These are phyloP conservation scores for Trifolium subterraneum DNA, from an alignment of 306 rosid genomes.

Conservation along the genomic window DNA sequence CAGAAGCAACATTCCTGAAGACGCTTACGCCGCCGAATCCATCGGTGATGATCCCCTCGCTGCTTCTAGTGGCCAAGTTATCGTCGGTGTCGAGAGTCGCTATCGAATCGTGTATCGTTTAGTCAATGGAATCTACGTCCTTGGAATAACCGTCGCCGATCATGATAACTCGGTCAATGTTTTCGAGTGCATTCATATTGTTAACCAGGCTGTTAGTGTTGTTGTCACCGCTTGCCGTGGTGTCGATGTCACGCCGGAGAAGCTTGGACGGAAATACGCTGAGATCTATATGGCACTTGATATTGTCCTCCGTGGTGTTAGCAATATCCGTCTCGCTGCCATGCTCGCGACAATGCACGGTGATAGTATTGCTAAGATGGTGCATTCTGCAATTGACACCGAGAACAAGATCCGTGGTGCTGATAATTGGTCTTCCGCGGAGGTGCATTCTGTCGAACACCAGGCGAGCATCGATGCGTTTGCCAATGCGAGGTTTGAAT, in stretches of 20 bases:
- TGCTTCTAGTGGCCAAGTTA: slow-evolving; percentile 90
- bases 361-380: slow-evolving; percentile 95
- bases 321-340: slow-evolving; percentile 90
- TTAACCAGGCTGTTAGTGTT: slow-evolving; percentile 92
- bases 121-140: slow-evolving; percentile 90
- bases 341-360: slow-evolving; percentile 92
- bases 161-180: slow-evolving; percentile 82
- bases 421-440: slow-evolving; percentile 59
- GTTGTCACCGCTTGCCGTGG: slow-evolving; percentile 90
- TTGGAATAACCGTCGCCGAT: slow-evolving; percentile 86
- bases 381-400: slow-evolving; percentile 76
- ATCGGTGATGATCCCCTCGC: slow-evolving; percentile 90
- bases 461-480: slow-evolving; percentile 67
- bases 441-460: slow-evolving; percentile 77
- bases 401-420: slow-evolving; percentile 96
- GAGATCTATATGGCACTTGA: slow-evolving; percentile 97
- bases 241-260: slow-evolving; percentile 92
- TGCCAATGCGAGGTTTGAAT: slow-evolving; percentile 58
- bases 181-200: slow-evolving; percentile 87
- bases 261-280: slow-evolving; percentile 83
- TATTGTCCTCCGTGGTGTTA: slow-evolving; percentile 87
- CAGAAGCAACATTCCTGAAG: slow-evolving; percentile 42
- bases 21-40: slow-evolving; percentile 70
- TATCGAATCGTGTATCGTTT: slow-evolving; percentile 87
- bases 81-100: slow-evolving; percentile 92